A percentile compares a stretch with the other conserved stretches of the same genome.
Conservation (phyloP, 139 green algal species). For the Gonium pectorale region DNA sequence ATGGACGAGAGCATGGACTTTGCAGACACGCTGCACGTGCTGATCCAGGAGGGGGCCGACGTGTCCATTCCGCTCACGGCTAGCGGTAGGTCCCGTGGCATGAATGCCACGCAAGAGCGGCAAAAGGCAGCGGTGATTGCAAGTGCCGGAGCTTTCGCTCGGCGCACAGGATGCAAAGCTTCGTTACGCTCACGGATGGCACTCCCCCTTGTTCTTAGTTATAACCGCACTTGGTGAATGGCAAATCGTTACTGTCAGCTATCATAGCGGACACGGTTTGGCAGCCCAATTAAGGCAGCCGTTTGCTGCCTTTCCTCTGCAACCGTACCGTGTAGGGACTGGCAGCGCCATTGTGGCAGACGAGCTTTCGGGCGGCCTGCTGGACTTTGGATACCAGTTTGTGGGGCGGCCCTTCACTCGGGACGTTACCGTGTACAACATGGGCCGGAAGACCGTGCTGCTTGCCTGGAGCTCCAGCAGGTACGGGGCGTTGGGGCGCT, state of each 20-base stretch:
- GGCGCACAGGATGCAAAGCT: too few relatives aligned
- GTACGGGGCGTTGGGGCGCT: neutral
- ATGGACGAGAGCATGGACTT: conserved; percentile 60
- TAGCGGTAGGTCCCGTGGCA: conserved; percentile 45
- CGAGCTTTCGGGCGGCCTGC: conserved; percentile 51
- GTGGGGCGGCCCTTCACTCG: conserved; percentile 66
- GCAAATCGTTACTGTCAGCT: too few relatives aligned
- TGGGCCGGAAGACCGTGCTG: conserved; percentile 62
- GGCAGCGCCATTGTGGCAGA: conserved; percentile 76
- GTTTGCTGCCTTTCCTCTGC: too few relatives aligned
- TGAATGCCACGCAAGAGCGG: neutral
- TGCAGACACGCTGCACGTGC: conserved; percentile 80
- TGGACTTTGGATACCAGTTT: conserved; percentile 84
- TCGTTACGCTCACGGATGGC: too few relatives aligned
- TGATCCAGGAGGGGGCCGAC: conserved; percentile 82
- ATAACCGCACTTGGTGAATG: too few relatives aligned
- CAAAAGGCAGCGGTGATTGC: too few relatives aligned
- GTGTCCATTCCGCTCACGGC: conserved; percentile 72
- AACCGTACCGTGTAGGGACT: conserved; percentile 41
- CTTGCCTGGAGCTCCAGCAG: conserved; percentile 72
- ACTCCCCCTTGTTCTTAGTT: too few relatives aligned
- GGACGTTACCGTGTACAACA: conserved; percentile 72
- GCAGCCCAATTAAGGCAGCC: too few relatives aligned
- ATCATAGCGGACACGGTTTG: too few relatives aligned
- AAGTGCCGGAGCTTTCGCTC: too few relatives aligned